Evolutionary conservation across 2,329 filamentous ascomycete species (phyloP), one percentile per base, ranked within the genome.

Genomic region (Phialemoniopsis sp.): DNA sequence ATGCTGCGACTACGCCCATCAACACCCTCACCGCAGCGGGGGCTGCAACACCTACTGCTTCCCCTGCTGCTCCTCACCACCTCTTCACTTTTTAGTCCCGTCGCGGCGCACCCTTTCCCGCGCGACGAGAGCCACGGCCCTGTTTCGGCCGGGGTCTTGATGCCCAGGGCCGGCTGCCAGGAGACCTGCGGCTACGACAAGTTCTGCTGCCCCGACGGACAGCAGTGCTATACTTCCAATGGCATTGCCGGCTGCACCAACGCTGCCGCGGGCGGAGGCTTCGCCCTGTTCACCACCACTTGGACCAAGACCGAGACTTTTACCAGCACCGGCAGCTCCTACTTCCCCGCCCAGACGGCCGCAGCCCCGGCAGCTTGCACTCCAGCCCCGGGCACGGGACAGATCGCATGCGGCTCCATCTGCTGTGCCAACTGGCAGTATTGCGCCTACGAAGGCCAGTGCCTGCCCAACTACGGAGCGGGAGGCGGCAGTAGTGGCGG

Each of bases 391-490:
- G 64, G 64, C n/a, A 58, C 66, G 4, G 71, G 74, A 40, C 65
- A 87, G 59, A 72, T 72, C 8, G 69, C 76, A 4, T 90, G 86
- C 55, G 85, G 85, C 26, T 56, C 57, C 38, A 81, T 82, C 42
- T 90, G 86, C 70, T 91, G 86, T 60, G 76, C 78, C 17, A 74
- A 66, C 43, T 78, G 76, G 63, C 82, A 87, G 60, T 84, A 80
- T 54, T 90, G 87, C 59, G 73, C 71, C 38, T 66, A 60, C 41
- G 46, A 62, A 1, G 77, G 76, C 38, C 73, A 80, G 53, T 89
- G 85, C 56, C 60, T 67, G 5, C 58, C 73, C 18, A 76, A 76
- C 39, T 67, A 67, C 4, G 48, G 39, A 19, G 54, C 47, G 12
- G 51, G 47, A 7, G 51, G 49, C 17, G 55, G 71, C 39, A 73